Evolutionary conservation across 2,329 filamentous ascomycete species (phyloP).

Genomic region (Tolypocladium inflatum): DNA sequence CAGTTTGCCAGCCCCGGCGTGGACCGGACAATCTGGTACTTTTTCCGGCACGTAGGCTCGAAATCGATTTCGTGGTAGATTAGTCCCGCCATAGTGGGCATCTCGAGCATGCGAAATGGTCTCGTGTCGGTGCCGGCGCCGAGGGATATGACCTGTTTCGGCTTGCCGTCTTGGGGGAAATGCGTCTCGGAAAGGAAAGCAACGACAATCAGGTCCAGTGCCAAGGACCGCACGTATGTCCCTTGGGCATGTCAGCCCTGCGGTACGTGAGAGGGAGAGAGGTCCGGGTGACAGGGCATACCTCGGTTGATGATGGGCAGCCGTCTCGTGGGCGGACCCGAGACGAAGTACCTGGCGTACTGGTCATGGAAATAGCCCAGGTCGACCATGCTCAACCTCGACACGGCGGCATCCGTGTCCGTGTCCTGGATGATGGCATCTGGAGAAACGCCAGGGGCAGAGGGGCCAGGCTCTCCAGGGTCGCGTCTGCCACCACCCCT

Average conservation of each 20-base stretch:
- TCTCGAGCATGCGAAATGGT: constrained; percentile 62
- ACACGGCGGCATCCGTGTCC: constrained; percentile 84
- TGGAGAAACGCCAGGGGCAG: constrained; percentile 31
- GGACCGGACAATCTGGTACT: constrained; percentile 45
- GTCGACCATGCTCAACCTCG: constrained; percentile 78
- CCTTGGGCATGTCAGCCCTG: constrained; percentile 37
- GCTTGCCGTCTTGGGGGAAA: constrained; percentile 10
- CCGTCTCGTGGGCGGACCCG: constrained; percentile 48
- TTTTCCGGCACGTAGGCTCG: constrained; percentile 58
- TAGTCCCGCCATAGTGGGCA: constrained; percentile 31
- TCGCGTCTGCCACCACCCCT: constrained; percentile 24
- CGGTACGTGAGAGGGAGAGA: neutral
- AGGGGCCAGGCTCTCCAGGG: constrained; percentile 12
- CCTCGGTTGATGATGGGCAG: constrained; percentile 93
- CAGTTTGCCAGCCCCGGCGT: constrained; percentile 30
- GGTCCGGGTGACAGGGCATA: constrained; percentile 25
- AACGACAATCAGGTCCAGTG: constrained; percentile 68
- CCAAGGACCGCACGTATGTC: constrained; percentile 83
- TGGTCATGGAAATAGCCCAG: constrained; percentile 76
- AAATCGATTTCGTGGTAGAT: constrained; percentile 94
- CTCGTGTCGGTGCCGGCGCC: constrained; percentile 92
- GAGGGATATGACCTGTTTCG: constrained; percentile 78
- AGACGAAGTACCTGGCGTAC: constrained; percentile 64
- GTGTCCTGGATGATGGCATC: constrained; percentile 80
- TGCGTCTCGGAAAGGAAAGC: constrained; percentile 50